phyloP scores from a whole-genome alignment of 1,284 basidiomycete genomes.

The Moesziomyces globuligerus region DNA sequence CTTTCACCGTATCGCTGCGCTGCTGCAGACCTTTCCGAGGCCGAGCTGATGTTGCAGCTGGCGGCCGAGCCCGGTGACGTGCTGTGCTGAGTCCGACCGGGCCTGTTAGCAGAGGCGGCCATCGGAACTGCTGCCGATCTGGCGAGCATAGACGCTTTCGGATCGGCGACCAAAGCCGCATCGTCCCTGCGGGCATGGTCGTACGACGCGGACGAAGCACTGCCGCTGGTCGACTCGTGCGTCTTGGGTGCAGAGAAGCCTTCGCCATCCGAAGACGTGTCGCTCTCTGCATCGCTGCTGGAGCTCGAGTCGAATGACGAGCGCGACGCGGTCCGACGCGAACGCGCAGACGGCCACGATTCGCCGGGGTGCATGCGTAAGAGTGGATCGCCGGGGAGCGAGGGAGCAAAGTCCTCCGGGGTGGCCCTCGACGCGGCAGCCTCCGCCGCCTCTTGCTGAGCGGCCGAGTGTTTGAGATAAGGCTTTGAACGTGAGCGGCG shows the following conservation, averaged over 20 bases:
- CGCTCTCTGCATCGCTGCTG: slow-evolving; percentile 28
- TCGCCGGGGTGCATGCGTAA: slow-evolving; percentile 25
- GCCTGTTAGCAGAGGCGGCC: not conserved
- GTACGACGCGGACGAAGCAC: slow-evolving; percentile 11
- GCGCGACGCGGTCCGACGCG: slow-evolving; percentile 17
- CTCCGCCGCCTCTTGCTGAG: slow-evolving; percentile 9
- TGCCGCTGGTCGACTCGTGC: slow-evolving; percentile 24
- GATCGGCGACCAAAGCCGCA: not conserved
- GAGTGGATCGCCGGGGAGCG: slow-evolving; percentile 43
- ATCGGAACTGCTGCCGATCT: slow-evolving; percentile 19
- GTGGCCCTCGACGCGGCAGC: slow-evolving; percentile 5
- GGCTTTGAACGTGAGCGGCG: slow-evolving; percentile 47
- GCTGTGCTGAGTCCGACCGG: slow-evolving; percentile 4
- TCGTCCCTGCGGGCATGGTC: slow-evolving; percentile 3
- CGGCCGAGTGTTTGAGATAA: slow-evolving; percentile 18
- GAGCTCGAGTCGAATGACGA: slow-evolving; percentile 23
- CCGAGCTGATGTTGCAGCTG: slow-evolving; percentile 22
- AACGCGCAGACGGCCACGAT: slow-evolving; percentile 43
- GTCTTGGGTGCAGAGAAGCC: slow-evolving; percentile 17
- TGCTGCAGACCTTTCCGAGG: too few species aligned
- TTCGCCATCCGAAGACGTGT: slow-evolving; percentile 20
- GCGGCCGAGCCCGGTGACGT: slow-evolving; percentile 20
- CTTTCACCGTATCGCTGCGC: slow-evolving; percentile 3
- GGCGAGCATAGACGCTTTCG: not conserved
- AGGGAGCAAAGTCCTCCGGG: slow-evolving; percentile 40